Conservation (phyloP, 2,329 filamentous ascomycete genomes). For the Talaromyces sp. region DNA sequence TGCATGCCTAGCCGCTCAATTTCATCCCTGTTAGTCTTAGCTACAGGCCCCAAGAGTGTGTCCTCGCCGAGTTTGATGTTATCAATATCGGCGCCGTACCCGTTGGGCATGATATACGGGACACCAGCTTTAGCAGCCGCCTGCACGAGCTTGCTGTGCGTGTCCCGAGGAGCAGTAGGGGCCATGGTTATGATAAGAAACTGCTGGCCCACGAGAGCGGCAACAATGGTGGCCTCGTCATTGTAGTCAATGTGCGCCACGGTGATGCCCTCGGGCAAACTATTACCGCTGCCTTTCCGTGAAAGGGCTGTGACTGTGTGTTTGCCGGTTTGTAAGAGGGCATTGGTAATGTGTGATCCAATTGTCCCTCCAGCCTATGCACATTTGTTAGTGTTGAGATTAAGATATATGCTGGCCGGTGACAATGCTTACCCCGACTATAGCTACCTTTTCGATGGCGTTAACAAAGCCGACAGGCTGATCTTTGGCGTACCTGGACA, state of each 20-base stretch:
- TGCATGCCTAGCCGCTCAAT: constrained; percentile 44
- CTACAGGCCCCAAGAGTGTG: constrained; percentile 31
- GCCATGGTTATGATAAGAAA: constrained; percentile 56
- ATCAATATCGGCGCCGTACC: constrained; percentile 31
- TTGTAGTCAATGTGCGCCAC: constrained; percentile 49
- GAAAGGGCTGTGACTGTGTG: constrained; percentile 53
- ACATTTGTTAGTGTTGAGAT: neutral
- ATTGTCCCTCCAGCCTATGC: constrained; percentile 34
- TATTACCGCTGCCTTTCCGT: constrained; percentile 41
- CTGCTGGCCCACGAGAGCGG: constrained; percentile 54
- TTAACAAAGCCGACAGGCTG: constrained; percentile 23
- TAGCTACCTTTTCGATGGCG: constrained; percentile 35
- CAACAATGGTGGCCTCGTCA: constrained; percentile 44
- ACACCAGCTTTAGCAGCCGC: constrained; percentile 57
- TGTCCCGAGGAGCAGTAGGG: constrained; percentile 42
- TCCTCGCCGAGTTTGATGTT: constrained; percentile 34
- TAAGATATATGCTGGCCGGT: neutral
- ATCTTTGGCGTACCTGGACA: constrained; percentile 8
- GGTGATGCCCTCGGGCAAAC: constrained; percentile 46
- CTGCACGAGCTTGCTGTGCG: constrained; percentile 47
- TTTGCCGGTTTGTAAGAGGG: constrained; percentile 47
- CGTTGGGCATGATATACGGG: constrained; percentile 56
- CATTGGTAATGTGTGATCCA: constrained; percentile 26
- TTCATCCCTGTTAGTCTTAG: constrained; percentile 14
- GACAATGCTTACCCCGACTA: constrained; percentile 33